These are phyloP conservation scores for Nelumbo lutea DNA, from an alignment of 164 flowering plant species.

Conservation along the genomic window DNA sequence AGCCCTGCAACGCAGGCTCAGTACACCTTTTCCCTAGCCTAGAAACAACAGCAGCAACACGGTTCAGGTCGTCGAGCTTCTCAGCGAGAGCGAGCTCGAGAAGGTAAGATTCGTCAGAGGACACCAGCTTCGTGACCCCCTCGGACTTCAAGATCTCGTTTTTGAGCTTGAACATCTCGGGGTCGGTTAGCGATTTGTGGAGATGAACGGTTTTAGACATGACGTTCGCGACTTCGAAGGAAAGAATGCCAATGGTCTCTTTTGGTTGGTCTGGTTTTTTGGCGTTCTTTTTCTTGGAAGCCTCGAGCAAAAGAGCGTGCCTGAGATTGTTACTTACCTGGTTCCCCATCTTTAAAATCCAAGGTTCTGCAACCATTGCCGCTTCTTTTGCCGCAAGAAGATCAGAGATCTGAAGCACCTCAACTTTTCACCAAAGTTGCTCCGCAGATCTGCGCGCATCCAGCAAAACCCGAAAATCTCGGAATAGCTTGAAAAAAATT, in stretches of 20 bases:
- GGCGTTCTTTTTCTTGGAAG: too few species aligned
- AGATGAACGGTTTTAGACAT: conserved; percentile 76
- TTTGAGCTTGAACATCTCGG: conserved; percentile 46
- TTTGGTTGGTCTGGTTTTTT: too few species aligned
- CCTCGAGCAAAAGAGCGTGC: too few species aligned
- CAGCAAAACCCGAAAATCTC: too few species aligned
- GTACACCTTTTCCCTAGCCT: conserved; percentile 67
- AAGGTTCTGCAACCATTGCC: too few species aligned
- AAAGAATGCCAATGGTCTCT: conserved; percentile 49
- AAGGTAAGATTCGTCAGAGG: conserved; percentile 62
- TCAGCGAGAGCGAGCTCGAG: conserved; percentile 48
- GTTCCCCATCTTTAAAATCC: too few species aligned
- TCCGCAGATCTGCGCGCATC: too few species aligned
- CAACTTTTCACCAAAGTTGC: too few species aligned
- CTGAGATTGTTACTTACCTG: too few species aligned
- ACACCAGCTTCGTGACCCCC: conserved; percentile 76
- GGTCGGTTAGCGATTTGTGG: conserved; percentile 69
- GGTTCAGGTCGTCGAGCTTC: conserved; percentile 46
- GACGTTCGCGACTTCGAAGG: conserved; percentile 80
- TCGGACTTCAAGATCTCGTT: conserved; percentile 49
- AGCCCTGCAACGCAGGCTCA: conserved; percentile 50
- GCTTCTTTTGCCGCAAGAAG: too few species aligned
- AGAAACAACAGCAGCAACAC: conserved; percentile 55
- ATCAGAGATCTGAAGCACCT: too few species aligned
- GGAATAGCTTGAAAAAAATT: too few species aligned